Evolutionary conservation across 805 yeast genomes (phyloP).

Genomic region (Metschnikowia lunata): DNA sequence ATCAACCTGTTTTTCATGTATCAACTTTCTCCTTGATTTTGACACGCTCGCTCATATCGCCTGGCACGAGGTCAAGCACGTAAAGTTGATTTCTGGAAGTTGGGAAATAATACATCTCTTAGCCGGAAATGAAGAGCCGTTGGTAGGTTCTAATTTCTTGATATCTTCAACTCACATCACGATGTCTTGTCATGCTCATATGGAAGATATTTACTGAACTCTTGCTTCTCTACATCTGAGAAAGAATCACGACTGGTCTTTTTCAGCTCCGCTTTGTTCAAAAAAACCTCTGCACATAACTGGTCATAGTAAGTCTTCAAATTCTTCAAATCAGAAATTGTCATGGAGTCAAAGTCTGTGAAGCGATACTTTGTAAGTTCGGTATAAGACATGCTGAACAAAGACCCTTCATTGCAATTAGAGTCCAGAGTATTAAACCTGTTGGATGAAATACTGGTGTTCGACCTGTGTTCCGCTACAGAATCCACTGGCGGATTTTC

Average conservation of each 20-base stretch:
- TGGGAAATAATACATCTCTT: too few relatives aligned
- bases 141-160: too few relatives aligned
- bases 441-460: constrained; percentile 7
- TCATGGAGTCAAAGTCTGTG: constrained; percentile 33
- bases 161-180: too few relatives aligned
- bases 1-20: too few relatives aligned
- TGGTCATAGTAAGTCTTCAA: constrained; percentile 37
- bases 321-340: constrained; percentile 31
- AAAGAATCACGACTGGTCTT: constrained; percentile 15
- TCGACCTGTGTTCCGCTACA: constrained; percentile 5
- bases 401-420: constrained; percentile 20
- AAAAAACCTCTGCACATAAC: constrained; percentile 25
- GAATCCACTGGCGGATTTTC: constrained; percentile 5
- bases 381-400: constrained; percentile 18
- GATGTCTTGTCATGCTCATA: background rate
- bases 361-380: constrained; percentile 33
- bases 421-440: constrained; percentile 7
- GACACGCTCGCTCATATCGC: too few relatives aligned
- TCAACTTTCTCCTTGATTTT: too few relatives aligned
- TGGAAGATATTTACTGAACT: background rate
- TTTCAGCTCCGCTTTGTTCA: constrained; percentile 11
- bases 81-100: too few relatives aligned
- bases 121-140: too few relatives aligned
- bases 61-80: too few relatives aligned
- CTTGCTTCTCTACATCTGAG: constrained; percentile 7